A percentile compares a stretch with the other conserved stretches of the same genome.
phyloP scores from a whole-genome alignment of 257 asterid genomes.

The Hygrophila difformis region DNA sequence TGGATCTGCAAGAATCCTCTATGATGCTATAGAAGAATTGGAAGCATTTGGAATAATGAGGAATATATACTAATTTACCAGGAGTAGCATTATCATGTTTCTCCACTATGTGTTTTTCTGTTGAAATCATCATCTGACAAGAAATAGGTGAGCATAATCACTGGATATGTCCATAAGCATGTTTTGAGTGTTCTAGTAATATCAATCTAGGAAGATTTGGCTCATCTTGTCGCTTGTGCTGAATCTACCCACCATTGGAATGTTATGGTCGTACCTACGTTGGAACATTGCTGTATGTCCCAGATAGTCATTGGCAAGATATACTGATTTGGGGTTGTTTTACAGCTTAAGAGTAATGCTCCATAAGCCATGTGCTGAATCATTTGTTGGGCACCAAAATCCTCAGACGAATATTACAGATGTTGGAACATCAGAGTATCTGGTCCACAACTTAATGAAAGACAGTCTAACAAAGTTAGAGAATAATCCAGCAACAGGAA shows the following conservation, averaged over 20 bases:
- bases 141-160: neutral
- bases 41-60: neutral
- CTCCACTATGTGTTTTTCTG: conserved; percentile 1
- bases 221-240: conserved; percentile 8
- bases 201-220: neutral
- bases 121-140: neutral
- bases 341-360: conserved; percentile 79
- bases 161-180: conserved; percentile 11
- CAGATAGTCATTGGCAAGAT: conserved; percentile 12
- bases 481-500: conserved; percentile 25
- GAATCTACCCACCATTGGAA: neutral
- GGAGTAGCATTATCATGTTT: too few relatives aligned
- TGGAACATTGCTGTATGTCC: conserved; percentile 6
- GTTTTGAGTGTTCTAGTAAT: conserved; percentile 11
- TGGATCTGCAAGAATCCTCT: neutral
- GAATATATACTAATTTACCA: neutral
- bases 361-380: conserved; percentile 38
- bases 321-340: conserved; percentile 19
- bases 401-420: conserved; percentile 31
- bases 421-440: conserved; percentile 36
- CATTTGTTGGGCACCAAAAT: conserved; percentile 38
- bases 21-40: conserved; percentile 5
- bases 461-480: conserved; percentile 53
- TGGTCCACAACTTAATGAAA: conserved; percentile 50
- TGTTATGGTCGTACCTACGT: neutral